Conservation (phyloP, 768 basidiomycete species). For the Fistulinella prunicolor region DNA sequence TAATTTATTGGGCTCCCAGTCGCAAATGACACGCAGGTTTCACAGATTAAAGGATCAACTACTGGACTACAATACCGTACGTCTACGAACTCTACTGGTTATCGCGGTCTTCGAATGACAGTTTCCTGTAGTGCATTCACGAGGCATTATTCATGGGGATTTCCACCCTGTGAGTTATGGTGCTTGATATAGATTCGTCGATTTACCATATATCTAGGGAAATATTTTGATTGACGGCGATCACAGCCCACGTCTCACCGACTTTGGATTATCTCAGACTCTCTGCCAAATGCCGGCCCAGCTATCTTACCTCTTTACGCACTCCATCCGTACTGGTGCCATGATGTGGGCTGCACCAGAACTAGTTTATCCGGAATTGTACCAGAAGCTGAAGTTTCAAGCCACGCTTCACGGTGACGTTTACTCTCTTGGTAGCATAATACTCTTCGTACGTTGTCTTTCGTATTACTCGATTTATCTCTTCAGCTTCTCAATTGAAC, state of each 20-base stretch:
- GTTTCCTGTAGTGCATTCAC: not conserved
- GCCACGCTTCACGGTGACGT: not conserved
- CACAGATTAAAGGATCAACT: slow-evolving; percentile 1
- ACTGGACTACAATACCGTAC: slow-evolving; percentile 1
- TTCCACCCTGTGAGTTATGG: slow-evolving; percentile 1
- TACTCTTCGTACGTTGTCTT: not conserved
- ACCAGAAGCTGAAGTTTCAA: not conserved
- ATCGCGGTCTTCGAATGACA: not conserved
- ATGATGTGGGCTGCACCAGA: not conserved
- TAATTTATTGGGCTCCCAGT: not conserved
- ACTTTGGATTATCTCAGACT: not conserved
- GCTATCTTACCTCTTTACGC: not conserved
- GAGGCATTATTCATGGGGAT: slow-evolving; percentile 1
- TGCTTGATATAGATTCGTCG: not conserved
- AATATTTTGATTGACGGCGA: not conserved
- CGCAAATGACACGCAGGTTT: not conserved
- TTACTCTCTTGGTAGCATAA: not conserved
- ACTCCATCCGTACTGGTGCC: not conserved
- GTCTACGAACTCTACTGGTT: not conserved
- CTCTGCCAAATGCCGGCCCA: not conserved
- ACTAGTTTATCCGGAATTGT: not conserved
- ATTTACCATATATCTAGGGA: not conserved
- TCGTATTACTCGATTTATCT: too few species aligned
- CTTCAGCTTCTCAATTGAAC: too few species aligned
- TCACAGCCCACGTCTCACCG: not conserved